Percentiles rank a stretch among this genome's conserved stretches.
These are phyloP conservation scores for Carnegiea gigantea DNA, from an alignment of 179 eudicot genomes.

Conservation along the genomic window DNA sequence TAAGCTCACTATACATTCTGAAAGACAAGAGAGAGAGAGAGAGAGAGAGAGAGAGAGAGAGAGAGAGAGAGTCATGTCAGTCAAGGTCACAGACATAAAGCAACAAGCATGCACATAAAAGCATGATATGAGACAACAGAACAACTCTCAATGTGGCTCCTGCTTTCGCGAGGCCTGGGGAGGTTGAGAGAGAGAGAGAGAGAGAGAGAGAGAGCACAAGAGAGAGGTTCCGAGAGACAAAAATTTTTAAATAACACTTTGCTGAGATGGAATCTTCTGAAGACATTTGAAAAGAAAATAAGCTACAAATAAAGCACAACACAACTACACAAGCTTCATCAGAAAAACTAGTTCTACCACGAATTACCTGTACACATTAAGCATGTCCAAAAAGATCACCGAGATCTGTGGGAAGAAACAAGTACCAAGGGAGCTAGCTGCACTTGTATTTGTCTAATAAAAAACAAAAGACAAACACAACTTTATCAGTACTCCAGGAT, in stretches of 20 bases:
- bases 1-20: constrained; percentile 99
- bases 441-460: constrained; percentile 93
- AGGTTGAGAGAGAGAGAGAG: no score
- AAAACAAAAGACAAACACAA: background rate
- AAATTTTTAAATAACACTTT: no score
- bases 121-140: no score
- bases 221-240: no score
- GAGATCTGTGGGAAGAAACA: constrained; percentile 85
- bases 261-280: no score
- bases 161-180: no score
- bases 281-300: no score
- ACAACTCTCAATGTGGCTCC: no score
- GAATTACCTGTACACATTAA: constrained; percentile 89
- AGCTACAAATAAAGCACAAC: background rate
- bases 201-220: no score
- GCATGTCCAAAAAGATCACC: constrained; percentile 92
- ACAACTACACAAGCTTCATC: background rate
- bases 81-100: background rate
- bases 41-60: background rate
- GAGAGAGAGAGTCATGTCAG: background rate
- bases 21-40: background rate
- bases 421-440: constrained; percentile 86
- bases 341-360: background rate
- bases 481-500: background rate
- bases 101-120: background rate